Percentiles rank a stretch among this genome's conserved stretches.
These are phyloP conservation scores for Arthroderma uncinatum DNA, from an alignment of 2,329 filamentous ascomycete genomes.

Conservation along the genomic window DNA sequence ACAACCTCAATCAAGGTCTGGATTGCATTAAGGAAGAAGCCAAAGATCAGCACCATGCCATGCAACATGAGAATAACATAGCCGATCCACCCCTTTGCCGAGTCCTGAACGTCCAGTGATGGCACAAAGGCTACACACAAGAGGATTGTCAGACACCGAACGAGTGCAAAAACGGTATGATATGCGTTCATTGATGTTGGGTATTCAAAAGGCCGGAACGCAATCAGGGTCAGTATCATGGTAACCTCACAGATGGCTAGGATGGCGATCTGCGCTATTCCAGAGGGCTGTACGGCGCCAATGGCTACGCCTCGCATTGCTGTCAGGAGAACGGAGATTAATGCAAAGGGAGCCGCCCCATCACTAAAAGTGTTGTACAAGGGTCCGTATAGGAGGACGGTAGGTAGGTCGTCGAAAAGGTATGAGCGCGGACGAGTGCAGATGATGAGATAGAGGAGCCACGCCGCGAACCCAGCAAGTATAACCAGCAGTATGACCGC, in stretches of 20 bases:
- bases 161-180: conserved; percentile 68
- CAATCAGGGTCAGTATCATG: conserved; percentile 72
- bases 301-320: conserved; percentile 81
- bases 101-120: conserved; percentile 64
- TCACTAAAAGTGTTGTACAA: conserved; percentile 97
- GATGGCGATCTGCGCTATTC: conserved; percentile 83
- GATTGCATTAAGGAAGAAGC: conserved; percentile 83
- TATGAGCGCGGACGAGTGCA: conserved; percentile 71
- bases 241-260: conserved; percentile 92
- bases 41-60: conserved; percentile 71
- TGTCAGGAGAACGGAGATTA: conserved; percentile 75
- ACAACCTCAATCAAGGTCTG: conserved; percentile 84
- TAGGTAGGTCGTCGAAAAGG: conserved; percentile 86
- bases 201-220: conserved; percentile 79
- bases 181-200: conserved; percentile 97
- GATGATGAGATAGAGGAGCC: conserved; percentile 71
- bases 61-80: conserved; percentile 85
- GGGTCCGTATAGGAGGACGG: conserved; percentile 78
- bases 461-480: conserved; percentile 61
- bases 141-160: conserved; percentile 65
- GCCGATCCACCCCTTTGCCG: conserved; percentile 84
- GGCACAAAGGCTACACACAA: conserved; percentile 77
- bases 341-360: conserved; percentile 77
- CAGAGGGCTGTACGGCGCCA: conserved; percentile 82
- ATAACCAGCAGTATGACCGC: conserved; percentile 64